Evolutionary conservation across 805 yeast species (phyloP).

Genomic region (Kodamaea fukazawae): DNA sequence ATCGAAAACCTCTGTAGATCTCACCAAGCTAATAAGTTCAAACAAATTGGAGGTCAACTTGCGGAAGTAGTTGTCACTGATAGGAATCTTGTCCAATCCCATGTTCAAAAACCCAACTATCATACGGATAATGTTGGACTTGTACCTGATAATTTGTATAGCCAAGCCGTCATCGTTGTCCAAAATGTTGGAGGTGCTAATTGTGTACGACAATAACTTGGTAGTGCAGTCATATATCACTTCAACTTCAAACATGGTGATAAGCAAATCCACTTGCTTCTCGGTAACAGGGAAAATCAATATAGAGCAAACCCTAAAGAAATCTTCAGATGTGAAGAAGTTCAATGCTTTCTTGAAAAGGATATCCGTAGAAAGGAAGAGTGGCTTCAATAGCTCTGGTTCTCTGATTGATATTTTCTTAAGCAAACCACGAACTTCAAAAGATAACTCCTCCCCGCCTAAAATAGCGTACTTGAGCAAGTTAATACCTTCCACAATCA

Average conservation of each 20-base stretch:
- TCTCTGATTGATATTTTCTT: conserved; percentile 27
- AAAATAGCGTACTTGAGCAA: conserved; percentile 38
- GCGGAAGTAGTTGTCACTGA: conserved; percentile 30
- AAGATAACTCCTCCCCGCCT: conserved; percentile 33
- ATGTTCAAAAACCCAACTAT: conserved; percentile 26
- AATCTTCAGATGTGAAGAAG: conserved; percentile 34
- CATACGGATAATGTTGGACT: conserved; percentile 25
- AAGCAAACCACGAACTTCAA: conserved; percentile 21
- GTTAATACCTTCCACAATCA: conserved; percentile 35
- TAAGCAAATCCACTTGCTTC: conserved; percentile 20
- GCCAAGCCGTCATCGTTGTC: conserved; percentile 30
- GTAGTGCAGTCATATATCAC: conserved; percentile 28
- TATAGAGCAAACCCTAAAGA: conserved; percentile 29
- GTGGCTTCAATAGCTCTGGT: conserved; percentile 31
- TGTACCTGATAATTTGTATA: conserved; percentile 37
- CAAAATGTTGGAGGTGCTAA: conserved; percentile 29
- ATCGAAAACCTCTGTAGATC: conserved; percentile 26
- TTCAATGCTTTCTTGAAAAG: conserved; percentile 22
- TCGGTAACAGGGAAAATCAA: conserved; percentile 21
- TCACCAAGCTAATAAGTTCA: conserved; percentile 31
- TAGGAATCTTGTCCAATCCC: conserved; percentile 31
- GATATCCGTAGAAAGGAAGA: conserved; percentile 25
- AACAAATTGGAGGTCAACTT: conserved; percentile 25
- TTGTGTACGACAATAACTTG: conserved; percentile 27
- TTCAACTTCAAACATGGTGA: conserved; percentile 23